Evolutionary conservation across 768 basidiomycete genomes (phyloP).

Genomic region (Crepidotus variabilis): DNA sequence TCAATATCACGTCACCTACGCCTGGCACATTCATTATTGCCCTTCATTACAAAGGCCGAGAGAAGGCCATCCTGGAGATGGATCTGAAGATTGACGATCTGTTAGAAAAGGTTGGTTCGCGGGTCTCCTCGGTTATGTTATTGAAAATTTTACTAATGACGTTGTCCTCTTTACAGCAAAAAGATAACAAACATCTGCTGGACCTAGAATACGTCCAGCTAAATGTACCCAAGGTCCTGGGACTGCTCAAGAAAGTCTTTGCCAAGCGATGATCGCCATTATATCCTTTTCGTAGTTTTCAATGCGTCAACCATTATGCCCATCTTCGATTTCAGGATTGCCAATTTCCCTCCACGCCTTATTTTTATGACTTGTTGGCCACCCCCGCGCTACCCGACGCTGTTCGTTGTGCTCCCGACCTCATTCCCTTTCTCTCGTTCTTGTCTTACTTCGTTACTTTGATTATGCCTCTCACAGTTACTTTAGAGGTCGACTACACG

Average conservation of each 20-base stretch:
- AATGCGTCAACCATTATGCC: slow-evolving; percentile 7
- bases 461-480: slow-evolving; percentile 6
- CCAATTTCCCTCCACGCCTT: neutral
- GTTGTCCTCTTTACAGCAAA: slow-evolving; percentile 65
- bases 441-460: slow-evolving; percentile 8
- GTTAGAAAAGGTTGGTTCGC: slow-evolving; percentile 81
- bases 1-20: slow-evolving; percentile 96
- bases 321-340: slow-evolving; percentile 1
- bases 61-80: slow-evolving; percentile 99
- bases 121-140: neutral
- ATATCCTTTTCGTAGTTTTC: slow-evolving; percentile 9
- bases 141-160: neutral
- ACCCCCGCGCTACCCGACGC: neutral
- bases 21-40: slow-evolving; percentile 99
- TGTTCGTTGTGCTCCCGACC: slow-evolving; percentile 10
- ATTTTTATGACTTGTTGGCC: slow-evolving; percentile 1
- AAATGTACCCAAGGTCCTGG: slow-evolving; percentile 93
- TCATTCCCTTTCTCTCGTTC: slow-evolving; percentile 14
- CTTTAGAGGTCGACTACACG: slow-evolving; percentile 6
- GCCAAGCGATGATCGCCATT: slow-evolving; percentile 63
- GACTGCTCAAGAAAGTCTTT: slow-evolving; percentile 91
- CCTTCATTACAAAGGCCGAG: slow-evolving; percentile 96
- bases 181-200: slow-evolving; percentile 94
- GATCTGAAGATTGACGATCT: slow-evolving; percentile 98
- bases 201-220: slow-evolving; percentile 98